Conservation (phyloP, 2,329 filamentous ascomycete genomes). For the Stagonosporopsis tanaceti region DNA sequence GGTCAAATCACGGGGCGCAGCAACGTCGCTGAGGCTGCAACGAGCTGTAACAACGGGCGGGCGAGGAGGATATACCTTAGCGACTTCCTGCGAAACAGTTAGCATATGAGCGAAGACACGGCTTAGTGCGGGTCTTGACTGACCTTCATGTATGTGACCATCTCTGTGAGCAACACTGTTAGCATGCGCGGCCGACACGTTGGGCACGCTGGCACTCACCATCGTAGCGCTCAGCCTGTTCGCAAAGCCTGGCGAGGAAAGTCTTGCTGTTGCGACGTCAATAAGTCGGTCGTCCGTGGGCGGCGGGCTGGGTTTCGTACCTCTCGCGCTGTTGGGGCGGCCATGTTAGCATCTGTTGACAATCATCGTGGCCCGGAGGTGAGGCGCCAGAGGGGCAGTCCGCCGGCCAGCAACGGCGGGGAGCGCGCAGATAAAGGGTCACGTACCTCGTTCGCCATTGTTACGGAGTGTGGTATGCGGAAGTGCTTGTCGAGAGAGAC, state of each 20-base stretch:
- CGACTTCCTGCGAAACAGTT: constrained; percentile 76
- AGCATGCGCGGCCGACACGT: constrained; percentile 36
- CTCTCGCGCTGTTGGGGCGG: constrained; percentile 57
- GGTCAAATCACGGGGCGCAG: constrained; percentile 17
- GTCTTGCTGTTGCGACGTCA: constrained; percentile 71
- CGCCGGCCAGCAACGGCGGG: constrained; percentile 47
- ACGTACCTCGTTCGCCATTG: constrained; percentile 71
- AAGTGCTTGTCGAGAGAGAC: constrained; percentile 23
- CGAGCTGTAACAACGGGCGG: constrained; percentile 30
- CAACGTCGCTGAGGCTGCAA: constrained; percentile 27
- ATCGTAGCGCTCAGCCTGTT: constrained; percentile 99
- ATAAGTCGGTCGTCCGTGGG: constrained; percentile 25
- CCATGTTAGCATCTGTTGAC: constrained; percentile 47
- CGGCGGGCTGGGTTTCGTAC: constrained; percentile 45
- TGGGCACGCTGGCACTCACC: constrained; percentile 60
- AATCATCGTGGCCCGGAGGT: constrained; percentile 41
- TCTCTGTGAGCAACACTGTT: constrained; percentile 66
- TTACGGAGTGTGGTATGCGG: constrained; percentile 42
- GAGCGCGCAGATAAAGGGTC: constrained; percentile 45
- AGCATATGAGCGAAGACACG: constrained; percentile 35
- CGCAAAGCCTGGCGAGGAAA: constrained; percentile 98
- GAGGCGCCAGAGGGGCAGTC: constrained; percentile 52
- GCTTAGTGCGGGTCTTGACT: constrained; percentile 41
- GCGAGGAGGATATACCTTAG: constrained; percentile 70
- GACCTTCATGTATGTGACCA: constrained; percentile 99